phyloP scores from a whole-genome alignment of 1,284 basidiomycete genomes.

The Sporisorium iseilematis-ciliati region DNA sequence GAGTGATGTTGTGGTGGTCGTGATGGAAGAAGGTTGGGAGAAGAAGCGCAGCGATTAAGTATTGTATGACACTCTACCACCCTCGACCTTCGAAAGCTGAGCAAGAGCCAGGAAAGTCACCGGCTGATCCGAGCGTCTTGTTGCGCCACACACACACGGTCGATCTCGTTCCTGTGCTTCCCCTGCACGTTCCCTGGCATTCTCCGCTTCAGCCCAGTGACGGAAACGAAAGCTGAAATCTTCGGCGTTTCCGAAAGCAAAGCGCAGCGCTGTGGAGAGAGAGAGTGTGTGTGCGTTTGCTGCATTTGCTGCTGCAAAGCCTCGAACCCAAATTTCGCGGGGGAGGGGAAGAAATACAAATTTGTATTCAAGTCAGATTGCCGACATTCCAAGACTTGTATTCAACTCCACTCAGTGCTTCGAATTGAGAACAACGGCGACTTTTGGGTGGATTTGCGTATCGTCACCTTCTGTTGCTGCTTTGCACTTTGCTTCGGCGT shows the following conservation, averaged over 20 bases:
- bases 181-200: too few relatives aligned
- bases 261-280: too few relatives aligned
- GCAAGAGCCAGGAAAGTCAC: neutral
- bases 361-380: neutral
- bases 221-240: too few relatives aligned
- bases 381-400: too few relatives aligned
- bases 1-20: neutral
- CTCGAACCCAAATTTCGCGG: neutral
- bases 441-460: neutral
- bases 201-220: too few relatives aligned
- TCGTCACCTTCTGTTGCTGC: too few relatives aligned
- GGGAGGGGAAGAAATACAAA: neutral
- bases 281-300: too few relatives aligned
- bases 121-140: slow-evolving; percentile 37
- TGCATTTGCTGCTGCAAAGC: too few relatives aligned
- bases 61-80: neutral
- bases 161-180: neutral
- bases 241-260: too few relatives aligned
- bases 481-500: slow-evolving; percentile 6
- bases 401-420: neutral
- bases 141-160: slow-evolving; percentile 14
- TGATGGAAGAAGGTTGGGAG: neutral
- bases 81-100: neutral
- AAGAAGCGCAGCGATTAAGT: neutral
- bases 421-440: slow-evolving; percentile 7